Percentiles rank a stretch among this genome's conserved stretches.
phyloP scores from a whole-genome alignment of 2,329 filamentous ascomycete species.

The Monilinia aucupariae region DNA sequence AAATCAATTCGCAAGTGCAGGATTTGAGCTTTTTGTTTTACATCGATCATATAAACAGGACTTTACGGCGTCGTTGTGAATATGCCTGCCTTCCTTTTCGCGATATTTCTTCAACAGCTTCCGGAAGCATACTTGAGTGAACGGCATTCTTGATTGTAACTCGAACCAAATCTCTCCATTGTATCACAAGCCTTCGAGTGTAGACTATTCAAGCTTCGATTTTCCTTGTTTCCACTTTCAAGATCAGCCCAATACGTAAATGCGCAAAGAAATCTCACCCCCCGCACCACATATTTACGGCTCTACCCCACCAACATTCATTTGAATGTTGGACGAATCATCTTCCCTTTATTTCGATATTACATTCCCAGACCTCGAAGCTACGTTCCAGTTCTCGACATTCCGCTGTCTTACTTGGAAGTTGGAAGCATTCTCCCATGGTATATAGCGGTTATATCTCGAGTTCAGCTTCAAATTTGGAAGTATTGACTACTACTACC shows the following conservation, averaged over 20 bases:
- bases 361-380: not conserved
- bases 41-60: not conserved
- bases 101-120: not conserved
- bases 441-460: too few species aligned
- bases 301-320: conserved; percentile 5
- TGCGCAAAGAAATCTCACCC: not conserved
- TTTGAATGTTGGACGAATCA: not conserved
- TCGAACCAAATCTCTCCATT: not conserved
- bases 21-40: not conserved
- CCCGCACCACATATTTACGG: not conserved
- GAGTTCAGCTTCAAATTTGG: not conserved
- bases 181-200: not conserved
- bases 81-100: not conserved
- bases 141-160: not conserved
- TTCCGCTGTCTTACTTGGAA: not conserved
- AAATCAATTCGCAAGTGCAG: not conserved
- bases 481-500: not conserved
- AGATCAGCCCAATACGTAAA: not conserved
- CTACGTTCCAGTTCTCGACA: not conserved
- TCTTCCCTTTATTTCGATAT: not conserved
- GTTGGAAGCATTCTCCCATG: not conserved
- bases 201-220: not conserved
- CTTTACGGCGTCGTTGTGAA: not conserved
- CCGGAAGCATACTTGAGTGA: too few species aligned
- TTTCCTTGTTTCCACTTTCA: not conserved